These are phyloP conservation scores for Tanozyma kutaoensis DNA, from an alignment of 805 yeast species.

Conservation along the genomic window DNA sequence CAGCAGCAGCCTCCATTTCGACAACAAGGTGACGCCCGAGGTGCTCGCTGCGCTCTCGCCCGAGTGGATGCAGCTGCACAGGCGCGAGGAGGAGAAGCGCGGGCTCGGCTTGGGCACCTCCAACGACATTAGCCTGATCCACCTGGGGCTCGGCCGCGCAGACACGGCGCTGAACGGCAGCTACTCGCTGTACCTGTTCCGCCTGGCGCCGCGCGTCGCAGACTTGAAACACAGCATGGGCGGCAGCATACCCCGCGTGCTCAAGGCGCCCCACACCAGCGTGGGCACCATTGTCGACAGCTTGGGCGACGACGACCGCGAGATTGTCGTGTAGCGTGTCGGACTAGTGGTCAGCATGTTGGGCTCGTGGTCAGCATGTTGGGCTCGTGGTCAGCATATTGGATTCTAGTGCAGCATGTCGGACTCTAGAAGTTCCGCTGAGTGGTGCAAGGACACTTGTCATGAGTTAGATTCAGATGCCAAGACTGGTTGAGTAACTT, in stretches of 20 bases:
- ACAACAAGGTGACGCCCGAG: slow-evolving; percentile 1
- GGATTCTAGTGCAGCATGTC: neutral
- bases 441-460: no score
- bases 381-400: neutral
- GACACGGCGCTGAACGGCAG: slow-evolving; percentile 2
- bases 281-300: neutral
- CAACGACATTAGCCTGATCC: slow-evolving; percentile 26
- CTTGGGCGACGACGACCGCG: slow-evolving; percentile 17
- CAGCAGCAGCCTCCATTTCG: slow-evolving; percentile 1
- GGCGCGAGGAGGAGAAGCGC: no score
- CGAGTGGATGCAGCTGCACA: neutral
- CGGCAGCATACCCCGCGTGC: slow-evolving; percentile 2
- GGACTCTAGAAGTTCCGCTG: no score
- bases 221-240: slow-evolving; percentile 5
- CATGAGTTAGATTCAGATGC: no score
- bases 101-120: slow-evolving; percentile 25
- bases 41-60: slow-evolving; percentile 2
- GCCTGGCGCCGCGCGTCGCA: slow-evolving; percentile 5
- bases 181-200: slow-evolving; percentile 1
- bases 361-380: neutral
- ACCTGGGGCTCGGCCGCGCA: slow-evolving; percentile 15
- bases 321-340: slow-evolving; percentile 3
- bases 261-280: slow-evolving; percentile 1
- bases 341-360: neutral
- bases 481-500: no score